Conservation (phyloP, 75 land plant species). For the Cryptomeria japonica region DNA sequence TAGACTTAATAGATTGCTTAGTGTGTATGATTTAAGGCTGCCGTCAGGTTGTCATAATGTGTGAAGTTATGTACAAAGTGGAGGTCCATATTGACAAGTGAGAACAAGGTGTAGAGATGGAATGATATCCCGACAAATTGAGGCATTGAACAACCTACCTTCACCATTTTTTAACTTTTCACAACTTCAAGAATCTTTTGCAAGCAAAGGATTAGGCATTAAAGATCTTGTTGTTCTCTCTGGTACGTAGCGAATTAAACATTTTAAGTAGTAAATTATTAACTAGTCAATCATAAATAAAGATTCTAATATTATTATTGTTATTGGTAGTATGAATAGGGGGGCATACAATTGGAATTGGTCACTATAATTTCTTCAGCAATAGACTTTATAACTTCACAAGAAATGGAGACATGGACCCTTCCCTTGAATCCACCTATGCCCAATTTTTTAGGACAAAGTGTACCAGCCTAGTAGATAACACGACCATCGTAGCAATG, state of each 20-base stretch:
- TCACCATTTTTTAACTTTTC: conserved; percentile 22
- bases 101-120: conserved; percentile 46
- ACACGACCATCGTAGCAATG: conserved; percentile 29
- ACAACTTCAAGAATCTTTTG: background rate
- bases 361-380: no score
- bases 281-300: background rate
- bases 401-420: background rate
- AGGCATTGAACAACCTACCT: conserved; percentile 24
- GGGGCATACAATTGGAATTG: no score
- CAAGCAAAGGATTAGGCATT: no score
- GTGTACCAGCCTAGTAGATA: conserved; percentile 22
- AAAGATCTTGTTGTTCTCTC: no score
- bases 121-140: conserved; percentile 17
- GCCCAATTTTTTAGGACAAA: background rate
- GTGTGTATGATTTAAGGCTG: no score
- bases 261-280: background rate
- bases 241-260: no score
- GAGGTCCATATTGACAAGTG: conserved; percentile 29
- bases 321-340: no score
- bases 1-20: no score
- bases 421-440: no score
- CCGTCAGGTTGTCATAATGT: no score
- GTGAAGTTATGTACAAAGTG: background rate
- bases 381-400: no score
- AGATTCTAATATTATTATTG: no score